Base-by-base conservation (phyloP, 106 monocot genomes). In the Triglochin maritima region DNA sequence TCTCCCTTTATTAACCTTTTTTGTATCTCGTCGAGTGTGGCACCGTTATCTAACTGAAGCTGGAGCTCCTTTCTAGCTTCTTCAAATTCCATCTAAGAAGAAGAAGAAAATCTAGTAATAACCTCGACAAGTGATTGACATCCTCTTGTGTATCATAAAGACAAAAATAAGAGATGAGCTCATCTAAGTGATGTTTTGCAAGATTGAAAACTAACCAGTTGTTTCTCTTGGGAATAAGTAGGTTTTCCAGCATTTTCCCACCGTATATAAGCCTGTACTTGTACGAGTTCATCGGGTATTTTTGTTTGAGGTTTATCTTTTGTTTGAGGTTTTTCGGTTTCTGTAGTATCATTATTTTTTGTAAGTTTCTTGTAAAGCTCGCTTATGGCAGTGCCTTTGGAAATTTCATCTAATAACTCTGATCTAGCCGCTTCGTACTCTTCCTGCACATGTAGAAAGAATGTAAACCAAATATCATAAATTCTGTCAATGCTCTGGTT, bases 31-130 rank as follows among this genome's bases (percentile, higher is more conserved):
- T 71, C 66, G 57, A 88, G 46, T 29, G 87, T 74, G n/a, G 49
- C 75, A 65, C 91, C 95, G 16, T 83, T 86, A 16, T 74, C 77
- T 65, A 96, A 45, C 78, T 96, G 83, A 50, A 69, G 48, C 56
- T 83, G 78, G 49, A 96, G 81, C 13, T 90, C 90, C 74, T 83
- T 85, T 70, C 80, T 89, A 71, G 94, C 90, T 78, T 87, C 83
- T 71, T 87, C 87, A 83, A 90, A 90, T 50, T 95, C 94, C 62
- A 81, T 52, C 94, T 95, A 60, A 47, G 63, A 44, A 63, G 58
- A 47, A 10, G 7, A 15, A 57, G n/a, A 10, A 29, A 62, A 4
- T 44, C 9, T 10, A 29, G 29, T 29, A 29, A 1, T 29, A 8
- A 8, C 2, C 52, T 11, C 7, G 11, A 52, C 11, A 6, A 52